phyloP scores from a whole-genome alignment of 2,329 filamentous ascomycete genomes.

The Curvularia sp. region DNA sequence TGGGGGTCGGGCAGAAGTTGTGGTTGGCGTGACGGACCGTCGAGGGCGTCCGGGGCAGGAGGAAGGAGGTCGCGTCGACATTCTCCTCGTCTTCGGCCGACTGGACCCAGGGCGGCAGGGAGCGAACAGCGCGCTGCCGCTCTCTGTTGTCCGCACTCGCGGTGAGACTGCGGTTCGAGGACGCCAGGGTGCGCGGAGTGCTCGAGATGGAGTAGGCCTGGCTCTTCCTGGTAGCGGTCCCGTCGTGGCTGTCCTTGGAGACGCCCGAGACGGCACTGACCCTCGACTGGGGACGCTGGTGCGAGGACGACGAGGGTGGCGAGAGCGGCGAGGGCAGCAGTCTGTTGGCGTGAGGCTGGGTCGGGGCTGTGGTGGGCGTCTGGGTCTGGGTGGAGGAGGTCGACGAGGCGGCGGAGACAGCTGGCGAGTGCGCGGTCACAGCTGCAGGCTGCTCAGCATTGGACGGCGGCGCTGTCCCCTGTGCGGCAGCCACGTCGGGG shows the following conservation, averaged over 20 bases:
- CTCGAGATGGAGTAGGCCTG: constrained; percentile 47
- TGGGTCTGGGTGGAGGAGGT: not conserved
- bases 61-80: constrained; percentile 38
- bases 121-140: constrained; percentile 44
- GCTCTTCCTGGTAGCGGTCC: constrained; percentile 37
- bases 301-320: constrained; percentile 40
- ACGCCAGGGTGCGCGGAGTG: constrained; percentile 48
- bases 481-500: constrained; percentile 26
- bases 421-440: not conserved
- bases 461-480: not conserved
- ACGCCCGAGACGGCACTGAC: constrained; percentile 38
- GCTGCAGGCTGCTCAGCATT: constrained; percentile 2
- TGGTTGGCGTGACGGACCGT: constrained; percentile 46
- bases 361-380: not conserved
- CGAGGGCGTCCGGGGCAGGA: constrained; percentile 47
- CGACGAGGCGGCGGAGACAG: not conserved
- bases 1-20: constrained; percentile 50
- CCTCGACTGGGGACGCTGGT: constrained; percentile 43
- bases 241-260: constrained; percentile 37
- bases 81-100: constrained; percentile 47
- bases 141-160: constrained; percentile 41
- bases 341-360: constrained; percentile 17
- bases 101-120: constrained; percentile 51
- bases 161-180: constrained; percentile 39
- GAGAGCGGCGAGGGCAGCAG: constrained; percentile 46